Base-by-base conservation (phyloP, 257 asterid species). In the Haberlea rhodopensis region DNA sequence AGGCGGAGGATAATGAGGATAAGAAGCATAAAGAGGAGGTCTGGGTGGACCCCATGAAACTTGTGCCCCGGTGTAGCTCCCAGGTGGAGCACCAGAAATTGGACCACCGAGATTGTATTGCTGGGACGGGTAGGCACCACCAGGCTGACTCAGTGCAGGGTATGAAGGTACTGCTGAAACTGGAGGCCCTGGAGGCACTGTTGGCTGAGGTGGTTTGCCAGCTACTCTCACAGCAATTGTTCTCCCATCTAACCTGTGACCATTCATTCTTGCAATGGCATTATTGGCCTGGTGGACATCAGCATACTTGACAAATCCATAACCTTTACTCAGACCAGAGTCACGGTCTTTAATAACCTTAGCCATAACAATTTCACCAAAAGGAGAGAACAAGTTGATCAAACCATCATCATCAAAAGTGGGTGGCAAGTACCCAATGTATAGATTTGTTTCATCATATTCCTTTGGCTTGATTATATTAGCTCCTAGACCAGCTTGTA, bases 301-400 rank as follows among this genome's bases (percentile, higher is more conserved):
- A 2, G 89, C 83, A 77, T 87, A 92, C 84, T 92, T 92, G 9
- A 92, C 99, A 71, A 92, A 92, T 27, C 95, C 99, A 20, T 92
- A 92, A 37, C 99, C 99, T 76, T 92, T 92, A 77, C 96, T 89
- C 74, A 79, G 70, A 64, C 89, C 84, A 74, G 88, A 69, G 0
- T 76, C 76, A 1, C 96, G 90, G 73, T 92, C 99, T 80, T 84
- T 92, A 63, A 92, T 85, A 74, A 92, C 97, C 81, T 92, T 92
- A 19, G 95, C 96, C 99, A 89, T 92, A 76, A 87, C 99, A 63
- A 89, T 92, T 40, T 88, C 95, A 67, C 99, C 99, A 68, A 85
- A 89, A 15, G 85, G 77, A 34, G 97, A 77, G 73, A 92, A 92
- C 72, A 92, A 80, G 70, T 73, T 79, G 71, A 89, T 89, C 79